phyloP scores from a whole-genome alignment of 2,329 filamentous ascomycete genomes.

The Penicillium sp. region DNA sequence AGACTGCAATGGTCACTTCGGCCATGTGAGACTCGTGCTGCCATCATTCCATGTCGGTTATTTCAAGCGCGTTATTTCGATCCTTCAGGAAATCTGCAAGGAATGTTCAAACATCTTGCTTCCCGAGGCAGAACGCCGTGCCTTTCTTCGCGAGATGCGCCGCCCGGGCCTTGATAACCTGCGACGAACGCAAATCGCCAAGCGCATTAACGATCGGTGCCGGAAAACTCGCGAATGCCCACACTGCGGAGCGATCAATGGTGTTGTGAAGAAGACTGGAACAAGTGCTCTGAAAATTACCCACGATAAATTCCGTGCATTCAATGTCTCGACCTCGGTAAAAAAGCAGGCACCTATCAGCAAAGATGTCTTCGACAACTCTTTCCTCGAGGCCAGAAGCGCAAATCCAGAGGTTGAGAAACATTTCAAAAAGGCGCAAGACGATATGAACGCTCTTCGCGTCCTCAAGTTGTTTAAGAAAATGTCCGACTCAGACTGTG shows the following conservation, averaged over 20 bases:
- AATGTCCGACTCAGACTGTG: slow-evolving; percentile 81
- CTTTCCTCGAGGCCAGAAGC: slow-evolving; percentile 76
- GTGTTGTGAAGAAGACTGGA: slow-evolving; percentile 85
- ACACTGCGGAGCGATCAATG: slow-evolving; percentile 78
- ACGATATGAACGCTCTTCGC: slow-evolving; percentile 86
- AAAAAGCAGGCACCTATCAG: slow-evolving; percentile 79
- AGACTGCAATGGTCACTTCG: slow-evolving; percentile 92
- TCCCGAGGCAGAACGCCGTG: slow-evolving; percentile 72
- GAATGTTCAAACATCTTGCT: slow-evolving; percentile 83
- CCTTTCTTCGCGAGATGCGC: slow-evolving; percentile 76
- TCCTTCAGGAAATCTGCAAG: slow-evolving; percentile 95
- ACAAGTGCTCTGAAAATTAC: slow-evolving; percentile 81
- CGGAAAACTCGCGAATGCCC: slow-evolving; percentile 81
- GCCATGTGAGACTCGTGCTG: slow-evolving; percentile 83
- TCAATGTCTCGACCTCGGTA: slow-evolving; percentile 81
- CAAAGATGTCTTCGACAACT: slow-evolving; percentile 81
- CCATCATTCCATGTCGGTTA: slow-evolving; percentile 97
- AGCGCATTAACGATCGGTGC: slow-evolving; percentile 85
- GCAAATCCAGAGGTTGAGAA: slow-evolving; percentile 82
- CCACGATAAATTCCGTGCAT: slow-evolving; percentile 88
- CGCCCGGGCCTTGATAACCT: slow-evolving; percentile 83
- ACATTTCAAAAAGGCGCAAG: slow-evolving; percentile 85
- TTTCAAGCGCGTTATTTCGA: slow-evolving; percentile 85
- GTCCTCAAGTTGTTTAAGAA: slow-evolving; percentile 90
- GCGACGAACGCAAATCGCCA: slow-evolving; percentile 76